Evolutionary conservation across 257 asterid genomes (phyloP), one percentile per base, ranked within the genome.

Genomic region (Solanum medicagineum): DNA sequence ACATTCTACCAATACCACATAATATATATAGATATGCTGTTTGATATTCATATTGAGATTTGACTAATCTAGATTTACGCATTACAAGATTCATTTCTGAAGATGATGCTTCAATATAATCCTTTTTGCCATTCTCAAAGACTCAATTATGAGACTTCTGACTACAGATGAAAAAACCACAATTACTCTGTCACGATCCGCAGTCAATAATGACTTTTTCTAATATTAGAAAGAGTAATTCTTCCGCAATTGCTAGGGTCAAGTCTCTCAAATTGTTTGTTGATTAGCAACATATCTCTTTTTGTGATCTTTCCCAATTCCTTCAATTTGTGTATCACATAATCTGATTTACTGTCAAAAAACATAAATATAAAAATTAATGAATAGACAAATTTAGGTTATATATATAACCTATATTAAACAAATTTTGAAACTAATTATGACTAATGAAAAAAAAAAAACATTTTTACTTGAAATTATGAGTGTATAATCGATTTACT

Each of bases 281-380:
- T 92, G 42, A 96, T 91, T 88, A 79, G 88, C 85, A 90, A 10
- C 62, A 93, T 91, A 89, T 96, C 98, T 85, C 89, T 92, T 75
- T 96, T 97, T 1, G 92, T 86, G 63, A 93, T 88, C 87, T 91
- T 94, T 10, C 95, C 94, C 96, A 94, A 90, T 86, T 94, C 96
- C 92, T 96, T 96, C 36, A 96, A 93, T 93, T 96, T 96, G 95
- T 94, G 94, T 60, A 96, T 91, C 3, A 93, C 95, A 44, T 74
- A 96, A 84, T 96, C 98, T 2, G 98, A 90, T 91, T 93, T 94
- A 51, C 99, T 96, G 97, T 29, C 90, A 84, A 81, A 12, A 88
- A 8, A 44, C 5, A 44, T 22, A 44, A 44, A 36, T 36, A 36
- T 36, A 36, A 36, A 36, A 36, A 5, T 36, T 36, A 36, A 36